phyloP scores from a whole-genome alignment of 2,329 filamentous ascomycete genomes.

The Xylariaceae sp. region DNA sequence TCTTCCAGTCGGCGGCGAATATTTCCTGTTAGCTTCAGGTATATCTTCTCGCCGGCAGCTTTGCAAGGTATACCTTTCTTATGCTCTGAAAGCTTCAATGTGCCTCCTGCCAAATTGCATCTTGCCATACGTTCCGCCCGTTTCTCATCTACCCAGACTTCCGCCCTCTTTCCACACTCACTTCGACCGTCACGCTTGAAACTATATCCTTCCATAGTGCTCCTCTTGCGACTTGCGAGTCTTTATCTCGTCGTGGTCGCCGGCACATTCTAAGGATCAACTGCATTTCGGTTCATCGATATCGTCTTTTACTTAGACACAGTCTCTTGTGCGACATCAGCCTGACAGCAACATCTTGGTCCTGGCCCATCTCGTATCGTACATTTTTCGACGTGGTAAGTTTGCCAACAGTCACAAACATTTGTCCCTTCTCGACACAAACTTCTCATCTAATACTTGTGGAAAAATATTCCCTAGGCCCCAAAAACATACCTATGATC shows the following conservation, averaged over 20 bases:
- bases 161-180: background rate
- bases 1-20: no score
- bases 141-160: no score
- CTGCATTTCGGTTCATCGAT: background rate
- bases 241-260: background rate
- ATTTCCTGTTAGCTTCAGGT: no score
- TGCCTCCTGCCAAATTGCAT: no score
- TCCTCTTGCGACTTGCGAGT: background rate
- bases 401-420: no score
- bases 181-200: background rate
- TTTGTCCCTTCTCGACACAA: no score
- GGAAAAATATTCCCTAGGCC: background rate
- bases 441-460: no score
- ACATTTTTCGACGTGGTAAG: background rate
- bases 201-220: background rate
- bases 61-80: no score
- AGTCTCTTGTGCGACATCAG: background rate
- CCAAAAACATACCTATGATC: background rate
- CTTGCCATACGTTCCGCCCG: no score
- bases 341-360: background rate
- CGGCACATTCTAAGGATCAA: background rate
- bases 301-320: background rate
- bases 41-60: no score
- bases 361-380: background rate
- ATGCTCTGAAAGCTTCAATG: no score